Evolutionary conservation across 306 rosid genomes (phyloP), one percentile per base, ranked within the genome.

Genomic region (Casuarina equisetifolia): DNA sequence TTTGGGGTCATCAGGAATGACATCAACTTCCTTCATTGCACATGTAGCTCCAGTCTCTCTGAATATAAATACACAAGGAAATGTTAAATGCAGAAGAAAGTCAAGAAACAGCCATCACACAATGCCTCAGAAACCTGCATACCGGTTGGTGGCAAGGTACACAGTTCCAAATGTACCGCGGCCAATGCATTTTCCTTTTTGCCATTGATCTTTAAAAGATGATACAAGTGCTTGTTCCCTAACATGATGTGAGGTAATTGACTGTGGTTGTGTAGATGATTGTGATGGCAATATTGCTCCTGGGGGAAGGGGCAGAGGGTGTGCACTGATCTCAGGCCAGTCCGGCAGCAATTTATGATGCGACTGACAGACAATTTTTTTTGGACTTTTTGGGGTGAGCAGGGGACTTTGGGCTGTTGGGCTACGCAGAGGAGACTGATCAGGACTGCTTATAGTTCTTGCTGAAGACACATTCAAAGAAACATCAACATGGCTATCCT

Each of bases 1-100:
- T 84, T 96, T 96, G 38, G 98, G 98, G 79, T 96, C 99, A 79
- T 93, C 99, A 16, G 78, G 89, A 80, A 86, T 84, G 74, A 93
- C 78, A 73, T 96, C 99, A 57, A 84, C 99, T 84, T 96, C 99
- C 86, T 96, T 96, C 99, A 96, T 93, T 59, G 99, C 99, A 86
- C 98, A 96, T 84, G 90, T 81, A 72, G 99, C 93, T 79, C 99
- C 99, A 71, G 95, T 96, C 84, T 87, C 88, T 70, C 98, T 95
- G 82, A n/a, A 38, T 5, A 74, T 36, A 69, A 67, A 81, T 48
- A 80, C 49, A 57, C 67, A 80, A 59, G 43, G 46, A 50, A 79
- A 68, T 54, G 40, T 50, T 51, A 17, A 72, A 61, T 67, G 75
- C 78, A 69, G 49, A 36, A 79, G 48, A 3, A 2, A 72, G 61